phyloP scores from a whole-genome alignment of 2,329 filamentous ascomycete species.

The Lecanicillium sp. region DNA sequence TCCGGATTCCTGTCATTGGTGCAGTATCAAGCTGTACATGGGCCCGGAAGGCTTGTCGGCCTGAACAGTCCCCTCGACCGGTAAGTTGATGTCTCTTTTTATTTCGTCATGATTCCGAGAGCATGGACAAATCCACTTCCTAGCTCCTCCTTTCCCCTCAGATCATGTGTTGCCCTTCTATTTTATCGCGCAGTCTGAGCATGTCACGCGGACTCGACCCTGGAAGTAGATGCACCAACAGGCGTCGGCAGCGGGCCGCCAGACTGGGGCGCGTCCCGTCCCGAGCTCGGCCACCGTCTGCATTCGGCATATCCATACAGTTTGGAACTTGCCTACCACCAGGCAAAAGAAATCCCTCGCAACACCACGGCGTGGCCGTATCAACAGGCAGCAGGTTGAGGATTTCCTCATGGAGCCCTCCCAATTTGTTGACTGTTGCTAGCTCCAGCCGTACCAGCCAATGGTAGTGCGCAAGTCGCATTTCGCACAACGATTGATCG shows the following conservation, averaged over 20 bases:
- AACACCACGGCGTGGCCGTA: slow-evolving; percentile 6
- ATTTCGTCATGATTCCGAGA: slow-evolving; percentile 12
- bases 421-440: slow-evolving; percentile 4
- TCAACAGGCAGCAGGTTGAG: neutral
- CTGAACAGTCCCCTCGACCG: slow-evolving; percentile 79
- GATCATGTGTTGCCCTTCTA: neutral
- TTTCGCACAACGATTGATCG: slow-evolving; percentile 11
- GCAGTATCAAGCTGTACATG: slow-evolving; percentile 66
- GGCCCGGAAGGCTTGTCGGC: slow-evolving; percentile 68
- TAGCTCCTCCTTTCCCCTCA: neutral
- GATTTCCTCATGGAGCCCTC: slow-evolving; percentile 1
- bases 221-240: neutral
- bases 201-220: neutral
- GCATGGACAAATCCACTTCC: neutral
- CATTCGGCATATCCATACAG: neutral
- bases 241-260: neutral
- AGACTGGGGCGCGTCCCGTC: slow-evolving; percentile 1
- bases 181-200: neutral
- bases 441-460: slow-evolving; percentile 8
- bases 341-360: neutral
- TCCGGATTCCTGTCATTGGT: slow-evolving; percentile 66
- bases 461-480: slow-evolving; percentile 5
- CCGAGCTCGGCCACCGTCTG: slow-evolving; percentile 2
- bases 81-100: slow-evolving; percentile 51
- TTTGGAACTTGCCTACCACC: neutral